Evolutionary conservation across 805 yeast genomes (phyloP).

Genomic region (Ogataea ganodermae): DNA sequence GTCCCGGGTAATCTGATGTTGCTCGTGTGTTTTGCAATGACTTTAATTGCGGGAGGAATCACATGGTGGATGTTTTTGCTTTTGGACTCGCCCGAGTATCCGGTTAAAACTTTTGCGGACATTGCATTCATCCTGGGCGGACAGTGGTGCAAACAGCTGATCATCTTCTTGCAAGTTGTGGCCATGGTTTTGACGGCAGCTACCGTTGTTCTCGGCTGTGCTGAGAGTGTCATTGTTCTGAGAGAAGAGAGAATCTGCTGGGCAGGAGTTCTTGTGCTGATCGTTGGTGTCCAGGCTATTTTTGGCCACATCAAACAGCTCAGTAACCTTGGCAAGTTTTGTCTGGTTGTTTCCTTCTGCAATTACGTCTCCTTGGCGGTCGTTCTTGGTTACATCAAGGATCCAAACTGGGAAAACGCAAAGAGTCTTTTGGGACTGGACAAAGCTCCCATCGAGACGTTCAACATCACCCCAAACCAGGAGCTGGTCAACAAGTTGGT

Average conservation of each 20-base stretch:
- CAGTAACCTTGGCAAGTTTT: constrained; percentile 35
- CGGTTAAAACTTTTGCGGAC: constrained; percentile 45
- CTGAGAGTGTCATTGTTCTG: constrained; percentile 43
- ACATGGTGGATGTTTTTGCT: constrained; percentile 40
- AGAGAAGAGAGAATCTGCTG: constrained; percentile 39
- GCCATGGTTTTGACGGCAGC: constrained; percentile 47
- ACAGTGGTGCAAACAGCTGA: constrained; percentile 29
- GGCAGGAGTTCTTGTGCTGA: constrained; percentile 40
- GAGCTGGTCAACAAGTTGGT: constrained; percentile 34
- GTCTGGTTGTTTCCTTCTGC: constrained; percentile 20
- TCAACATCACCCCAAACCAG: constrained; percentile 17
- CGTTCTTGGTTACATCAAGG: constrained; percentile 20
- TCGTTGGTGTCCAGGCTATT: constrained; percentile 43
- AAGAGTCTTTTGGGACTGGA: constrained; percentile 21
- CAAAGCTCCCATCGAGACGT: constrained; percentile 23
- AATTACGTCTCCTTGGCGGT: constrained; percentile 23
- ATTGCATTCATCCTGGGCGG: constrained; percentile 43
- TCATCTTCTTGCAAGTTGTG: constrained; percentile 40
- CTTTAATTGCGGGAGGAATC: constrained; percentile 43
- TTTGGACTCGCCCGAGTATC: constrained; percentile 45
- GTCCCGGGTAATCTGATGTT: constrained; percentile 20
- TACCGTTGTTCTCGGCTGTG: constrained; percentile 40
- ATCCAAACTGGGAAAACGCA: constrained; percentile 27
- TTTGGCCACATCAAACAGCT: constrained; percentile 44
- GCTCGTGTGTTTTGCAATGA: constrained; percentile 23